Evolutionary conservation across 345 rosid genomes (phyloP).

Genomic region (Cochlearia excelsa): DNA sequence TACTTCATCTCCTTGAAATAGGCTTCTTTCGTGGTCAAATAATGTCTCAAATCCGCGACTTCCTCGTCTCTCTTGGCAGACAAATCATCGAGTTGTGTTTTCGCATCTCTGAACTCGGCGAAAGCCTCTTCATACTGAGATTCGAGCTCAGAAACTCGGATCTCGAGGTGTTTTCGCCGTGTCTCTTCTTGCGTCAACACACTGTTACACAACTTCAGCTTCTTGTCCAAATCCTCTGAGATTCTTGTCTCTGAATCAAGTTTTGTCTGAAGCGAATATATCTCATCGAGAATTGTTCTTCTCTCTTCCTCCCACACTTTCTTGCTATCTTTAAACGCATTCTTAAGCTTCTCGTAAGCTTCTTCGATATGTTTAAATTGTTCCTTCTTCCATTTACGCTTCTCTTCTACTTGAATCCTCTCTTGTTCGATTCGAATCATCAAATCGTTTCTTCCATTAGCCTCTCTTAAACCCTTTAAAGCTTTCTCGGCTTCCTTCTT

Average conservation of each 20-base stretch:
- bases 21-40: constrained; percentile 53
- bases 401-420: constrained; percentile 49
- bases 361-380: constrained; percentile 91
- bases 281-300: constrained; percentile 51
- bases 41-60: constrained; percentile 67
- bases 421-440: constrained; percentile 56
- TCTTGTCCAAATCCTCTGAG: constrained; percentile 57
- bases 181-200: constrained; percentile 76
- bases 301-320: constrained; percentile 70
- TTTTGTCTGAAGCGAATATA: constrained; percentile 57
- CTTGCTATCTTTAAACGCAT: constrained; percentile 44
- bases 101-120: constrained; percentile 56
- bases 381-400: constrained; percentile 90
- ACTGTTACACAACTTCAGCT: constrained; percentile 60
- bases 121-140: constrained; percentile 48
- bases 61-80: constrained; percentile 58
- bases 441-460: constrained; percentile 55
- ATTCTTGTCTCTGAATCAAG: constrained; percentile 74
- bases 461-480: constrained; percentile 43
- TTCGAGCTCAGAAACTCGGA: constrained; percentile 61
- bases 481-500: constrained; percentile 51
- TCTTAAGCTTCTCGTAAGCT: constrained; percentile 62
- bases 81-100: constrained; percentile 55
- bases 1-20: constrained; percentile 64
- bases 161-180: constrained; percentile 62